Percentiles rank a stretch among this genome's conserved stretches.
phyloP scores from a whole-genome alignment of 805 yeast genomes.

The Yarrowia sp. region DNA sequence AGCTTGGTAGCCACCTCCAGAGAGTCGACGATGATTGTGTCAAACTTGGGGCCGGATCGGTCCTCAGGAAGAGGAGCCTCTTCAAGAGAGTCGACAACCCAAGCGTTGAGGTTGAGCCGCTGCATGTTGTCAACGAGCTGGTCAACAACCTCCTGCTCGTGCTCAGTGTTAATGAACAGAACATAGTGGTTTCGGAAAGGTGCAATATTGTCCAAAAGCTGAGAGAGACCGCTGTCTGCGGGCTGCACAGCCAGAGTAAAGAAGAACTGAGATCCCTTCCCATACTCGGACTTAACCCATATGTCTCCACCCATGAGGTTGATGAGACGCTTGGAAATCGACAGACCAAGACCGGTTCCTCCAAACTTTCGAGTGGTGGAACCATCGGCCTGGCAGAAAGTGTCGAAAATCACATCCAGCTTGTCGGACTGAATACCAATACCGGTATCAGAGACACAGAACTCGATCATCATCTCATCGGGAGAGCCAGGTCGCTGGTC shows the following conservation, averaged over 20 bases:
- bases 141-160: slow-evolving; percentile 50
- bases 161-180: slow-evolving; percentile 66
- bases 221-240: slow-evolving; percentile 56
- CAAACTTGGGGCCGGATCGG: slow-evolving; percentile 51
- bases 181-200: slow-evolving; percentile 73
- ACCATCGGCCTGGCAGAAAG: slow-evolving; percentile 92
- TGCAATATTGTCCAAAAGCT: slow-evolving; percentile 64
- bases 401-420: slow-evolving; percentile 79
- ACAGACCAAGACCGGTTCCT: slow-evolving; percentile 87
- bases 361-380: slow-evolving; percentile 90
- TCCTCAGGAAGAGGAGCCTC: slow-evolving; percentile 52
- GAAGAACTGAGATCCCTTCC: slow-evolving; percentile 78
- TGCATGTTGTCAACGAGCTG: slow-evolving; percentile 52
- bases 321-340: slow-evolving; percentile 82
- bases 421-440: slow-evolving; percentile 86
- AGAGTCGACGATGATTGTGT: slow-evolving; percentile 78
- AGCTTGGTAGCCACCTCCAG: slow-evolving; percentile 69
- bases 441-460: slow-evolving; percentile 88
- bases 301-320: slow-evolving; percentile 92
- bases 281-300: slow-evolving; percentile 82
- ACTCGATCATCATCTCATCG: slow-evolving; percentile 62
- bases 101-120: slow-evolving; percentile 60
- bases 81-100: slow-evolving; percentile 53
- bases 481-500: slow-evolving; percentile 40
- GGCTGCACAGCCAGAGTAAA: slow-evolving; percentile 80